Base-by-base conservation (phyloP, 2,329 filamentous ascomycete species). In the Microcyclosporella mali region DNA sequence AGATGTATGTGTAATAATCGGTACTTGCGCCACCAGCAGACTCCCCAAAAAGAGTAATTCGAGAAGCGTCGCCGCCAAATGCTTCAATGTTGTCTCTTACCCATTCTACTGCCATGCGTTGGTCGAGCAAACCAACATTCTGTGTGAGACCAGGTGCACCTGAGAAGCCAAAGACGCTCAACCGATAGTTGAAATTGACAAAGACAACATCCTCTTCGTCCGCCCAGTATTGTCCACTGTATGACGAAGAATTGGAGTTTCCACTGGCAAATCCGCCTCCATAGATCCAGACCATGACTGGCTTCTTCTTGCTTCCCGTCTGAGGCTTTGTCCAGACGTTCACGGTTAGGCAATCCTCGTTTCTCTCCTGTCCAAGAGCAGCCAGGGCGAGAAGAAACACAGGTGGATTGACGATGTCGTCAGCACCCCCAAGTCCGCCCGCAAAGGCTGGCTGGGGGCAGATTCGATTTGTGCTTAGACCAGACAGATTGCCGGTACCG, bases 11-110 rank as follows among this genome's bases (percentile, higher is more conserved):
- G 40, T 56, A 63, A 40, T 57, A 56, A 36, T 59, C 56, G 8
- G 51, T 45, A 2, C 52, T 45, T 7, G 45, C 30, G 1, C 35
- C 47, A 8, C 57, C 57, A 2, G 56, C 50, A 3, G 50, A 54
- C 29, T 68, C 64, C 2, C 68, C 67, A 33, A 60, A 66, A 4
- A 70, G 54, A 1, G 61, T 68, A 39, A 71, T 63, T 2, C 58
- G 17, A 8, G 33, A 36, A 51, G 16, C 11, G 43, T 70, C 66
- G 12, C 68, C 68, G 4, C 67, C 67, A 57, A 69, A 61, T 58
- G 56, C 58, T 6, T 56, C 61, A 33, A 69, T 68, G 47, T 70
- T 70, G 12, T 62, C 54, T 10, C 56, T 53, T 4, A 68, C 53
- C 66, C 67, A 70, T 51, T 68, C 65, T 2, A 57, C 34, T 32